These are phyloP conservation scores for Coniosporium uncinatum DNA, from an alignment of 2,329 filamentous ascomycete genomes.

Conservation along the genomic window DNA sequence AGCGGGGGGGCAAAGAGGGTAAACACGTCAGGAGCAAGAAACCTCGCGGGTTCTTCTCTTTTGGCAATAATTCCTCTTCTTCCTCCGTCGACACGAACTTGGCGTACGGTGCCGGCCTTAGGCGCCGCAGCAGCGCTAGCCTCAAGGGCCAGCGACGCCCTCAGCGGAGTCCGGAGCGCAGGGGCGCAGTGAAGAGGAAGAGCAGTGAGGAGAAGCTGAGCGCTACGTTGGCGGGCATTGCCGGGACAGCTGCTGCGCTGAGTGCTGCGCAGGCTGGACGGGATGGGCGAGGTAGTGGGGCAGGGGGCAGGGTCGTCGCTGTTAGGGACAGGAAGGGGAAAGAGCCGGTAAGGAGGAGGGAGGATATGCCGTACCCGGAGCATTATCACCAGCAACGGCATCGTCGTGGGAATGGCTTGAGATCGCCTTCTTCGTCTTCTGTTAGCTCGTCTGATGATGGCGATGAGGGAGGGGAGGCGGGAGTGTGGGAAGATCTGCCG, in stretches of 20 bases:
- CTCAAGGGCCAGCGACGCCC: constrained; percentile 8
- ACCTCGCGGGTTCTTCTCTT: constrained; percentile 40
- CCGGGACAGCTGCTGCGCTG: constrained; percentile 41
- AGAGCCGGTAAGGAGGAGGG: constrained; percentile 10
- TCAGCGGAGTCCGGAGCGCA: constrained; percentile 4
- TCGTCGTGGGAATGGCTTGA: neutral
- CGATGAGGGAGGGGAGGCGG: constrained; percentile 42
- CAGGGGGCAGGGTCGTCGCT: constrained; percentile 16
- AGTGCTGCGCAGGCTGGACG: constrained; percentile 29
- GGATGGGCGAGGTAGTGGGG: neutral
- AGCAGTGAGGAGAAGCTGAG: constrained; percentile 39
- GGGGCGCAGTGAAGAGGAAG: constrained; percentile 19
- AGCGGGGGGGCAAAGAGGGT: too few relatives aligned
- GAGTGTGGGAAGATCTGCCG: constrained; percentile 23
- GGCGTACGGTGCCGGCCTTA: constrained; percentile 31
- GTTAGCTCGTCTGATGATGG: constrained; percentile 36
- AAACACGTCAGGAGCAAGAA: too few relatives aligned
- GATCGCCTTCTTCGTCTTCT: constrained; percentile 12
- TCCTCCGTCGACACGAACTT: constrained; percentile 33
- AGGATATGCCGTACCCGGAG: constrained; percentile 4
- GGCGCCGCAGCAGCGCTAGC: constrained; percentile 1
- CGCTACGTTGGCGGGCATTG: constrained; percentile 37
- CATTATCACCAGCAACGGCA: neutral
- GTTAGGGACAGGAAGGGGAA: constrained; percentile 21
- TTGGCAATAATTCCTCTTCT: constrained; percentile 38